These are phyloP conservation scores for Pterocarpus macrocarpus DNA, from an alignment of 306 rosid species.

Conservation along the genomic window DNA sequence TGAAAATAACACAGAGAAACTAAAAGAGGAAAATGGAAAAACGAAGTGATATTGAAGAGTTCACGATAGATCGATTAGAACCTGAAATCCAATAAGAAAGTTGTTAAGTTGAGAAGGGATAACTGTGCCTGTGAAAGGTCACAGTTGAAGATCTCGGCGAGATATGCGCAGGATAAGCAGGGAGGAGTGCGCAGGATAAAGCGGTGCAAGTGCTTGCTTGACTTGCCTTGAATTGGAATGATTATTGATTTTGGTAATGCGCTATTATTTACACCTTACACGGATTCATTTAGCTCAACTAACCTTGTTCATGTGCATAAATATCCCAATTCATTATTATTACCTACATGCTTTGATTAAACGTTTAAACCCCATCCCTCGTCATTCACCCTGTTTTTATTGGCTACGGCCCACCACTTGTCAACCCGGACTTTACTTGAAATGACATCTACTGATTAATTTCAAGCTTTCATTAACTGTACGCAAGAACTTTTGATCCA, in stretches of 20 bases:
- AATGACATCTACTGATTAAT: not conserved
- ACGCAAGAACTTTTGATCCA: not conserved
- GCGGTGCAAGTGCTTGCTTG: constrained; percentile 25
- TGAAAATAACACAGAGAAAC: not conserved
- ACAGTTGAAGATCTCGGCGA: constrained; percentile 57
- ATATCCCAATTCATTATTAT: not conserved
- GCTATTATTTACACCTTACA: constrained; percentile 4
- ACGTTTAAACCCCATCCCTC: not conserved
- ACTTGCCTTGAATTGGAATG: constrained; percentile 45
- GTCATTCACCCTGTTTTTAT: not conserved
- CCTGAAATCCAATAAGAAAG: constrained; percentile 40
- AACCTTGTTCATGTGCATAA: not conserved
- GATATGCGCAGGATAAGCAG: constrained; percentile 58
- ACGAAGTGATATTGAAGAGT: not conserved
- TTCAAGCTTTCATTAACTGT: not conserved
- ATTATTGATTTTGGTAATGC: constrained; percentile 20
- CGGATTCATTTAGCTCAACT: constrained; percentile 29
- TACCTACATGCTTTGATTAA: not conserved
- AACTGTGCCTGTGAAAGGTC: not conserved
- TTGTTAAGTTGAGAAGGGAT: constrained; percentile 8
- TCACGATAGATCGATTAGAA: constrained; percentile 37
- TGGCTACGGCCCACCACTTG: not conserved
- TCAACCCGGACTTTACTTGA: not conserved
- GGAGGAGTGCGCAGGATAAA: constrained; percentile 55
- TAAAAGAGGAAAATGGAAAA: not conserved